Conservation (phyloP, 2,329 filamentous ascomycete species). For the Epichloe uncinata region DNA sequence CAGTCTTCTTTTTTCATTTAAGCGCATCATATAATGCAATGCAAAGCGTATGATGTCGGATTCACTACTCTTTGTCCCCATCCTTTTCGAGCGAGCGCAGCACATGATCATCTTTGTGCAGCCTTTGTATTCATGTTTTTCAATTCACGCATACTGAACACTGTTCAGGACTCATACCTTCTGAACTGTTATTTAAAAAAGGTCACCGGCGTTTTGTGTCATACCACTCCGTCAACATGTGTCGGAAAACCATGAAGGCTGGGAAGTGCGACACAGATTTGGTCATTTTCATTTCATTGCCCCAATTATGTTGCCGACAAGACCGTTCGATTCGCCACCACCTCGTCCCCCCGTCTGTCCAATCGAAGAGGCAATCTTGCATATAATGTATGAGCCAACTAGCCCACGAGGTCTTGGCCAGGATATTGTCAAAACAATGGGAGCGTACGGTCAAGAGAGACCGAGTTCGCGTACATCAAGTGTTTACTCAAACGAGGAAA, state of each 20-base stretch:
- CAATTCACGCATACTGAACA: not conserved
- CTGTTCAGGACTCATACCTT: not conserved
- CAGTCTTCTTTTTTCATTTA: no score
- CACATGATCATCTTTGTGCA: not conserved
- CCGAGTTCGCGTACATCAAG: slow-evolving; percentile 1
- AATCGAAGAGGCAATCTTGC: not conserved
- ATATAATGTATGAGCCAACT: no score
- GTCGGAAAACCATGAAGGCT: not conserved
- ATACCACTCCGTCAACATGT: not conserved
- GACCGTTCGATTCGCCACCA: not conserved
- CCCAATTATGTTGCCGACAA: not conserved
- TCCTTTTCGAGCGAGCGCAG: not conserved
- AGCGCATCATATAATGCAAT: not conserved
- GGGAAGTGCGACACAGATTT: not conserved
- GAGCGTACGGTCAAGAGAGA: not conserved
- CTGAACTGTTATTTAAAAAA: not conserved
- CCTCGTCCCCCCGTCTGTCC: not conserved
- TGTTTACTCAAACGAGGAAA: not conserved
- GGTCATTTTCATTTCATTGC: not conserved
- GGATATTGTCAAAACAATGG: no score
- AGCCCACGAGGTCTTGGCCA: no score
- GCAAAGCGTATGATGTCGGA: not conserved
- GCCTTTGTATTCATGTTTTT: not conserved
- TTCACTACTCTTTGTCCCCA: not conserved
- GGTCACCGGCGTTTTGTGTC: no score